Conservation (phyloP, 176 grass and related monocot genomes). For the Oryza australiensis region DNA sequence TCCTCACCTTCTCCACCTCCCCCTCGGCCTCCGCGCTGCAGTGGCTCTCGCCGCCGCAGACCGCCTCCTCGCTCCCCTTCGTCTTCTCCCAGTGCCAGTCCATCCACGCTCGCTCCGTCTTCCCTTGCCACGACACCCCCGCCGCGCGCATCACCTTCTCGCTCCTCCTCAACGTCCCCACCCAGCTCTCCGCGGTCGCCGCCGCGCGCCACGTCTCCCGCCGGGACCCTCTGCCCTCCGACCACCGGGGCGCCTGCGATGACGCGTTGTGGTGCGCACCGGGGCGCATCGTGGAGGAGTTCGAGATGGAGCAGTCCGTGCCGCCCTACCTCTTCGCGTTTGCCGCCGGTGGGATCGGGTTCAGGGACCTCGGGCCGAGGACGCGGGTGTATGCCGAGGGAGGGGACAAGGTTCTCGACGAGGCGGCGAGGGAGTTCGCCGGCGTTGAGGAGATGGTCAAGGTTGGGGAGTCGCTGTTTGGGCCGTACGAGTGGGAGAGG, state of each 20-base stretch:
- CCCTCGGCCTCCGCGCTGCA: constrained; percentile 59
- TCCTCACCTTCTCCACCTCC: constrained; percentile 58
- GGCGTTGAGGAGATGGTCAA: constrained; percentile 91
- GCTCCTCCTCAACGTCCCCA: constrained; percentile 69
- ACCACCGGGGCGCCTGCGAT: constrained; percentile 52
- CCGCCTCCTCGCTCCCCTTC: constrained; percentile 49
- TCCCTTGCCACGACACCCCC: constrained; percentile 89
- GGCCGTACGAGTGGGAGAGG: constrained; percentile 89
- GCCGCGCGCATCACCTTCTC: constrained; percentile 73
- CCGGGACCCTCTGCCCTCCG: constrained; percentile 54
- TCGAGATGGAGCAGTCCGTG: constrained; percentile 86
- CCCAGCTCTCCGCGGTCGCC: constrained; percentile 76
- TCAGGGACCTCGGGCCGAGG: constrained; percentile 76
- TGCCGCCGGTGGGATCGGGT: constrained; percentile 66
- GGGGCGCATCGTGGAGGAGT: constrained; percentile 76
- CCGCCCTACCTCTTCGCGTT: constrained; percentile 96
- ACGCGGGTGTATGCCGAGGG: constrained; percentile 79
- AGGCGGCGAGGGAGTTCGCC: constrained; percentile 81
- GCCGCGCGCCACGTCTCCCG: constrained; percentile 62
- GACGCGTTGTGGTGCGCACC: constrained; percentile 72
- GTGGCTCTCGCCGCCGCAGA: constrained; percentile 66
- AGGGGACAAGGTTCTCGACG: constrained; percentile 59
- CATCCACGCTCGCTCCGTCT: constrained; percentile 90
- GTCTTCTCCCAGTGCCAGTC: constrained; percentile 95
- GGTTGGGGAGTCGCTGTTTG: constrained; percentile 79